Evolutionary conservation across 1,284 basidiomycete species (phyloP).

Genomic region (Papiliotrema fonsecae): DNA sequence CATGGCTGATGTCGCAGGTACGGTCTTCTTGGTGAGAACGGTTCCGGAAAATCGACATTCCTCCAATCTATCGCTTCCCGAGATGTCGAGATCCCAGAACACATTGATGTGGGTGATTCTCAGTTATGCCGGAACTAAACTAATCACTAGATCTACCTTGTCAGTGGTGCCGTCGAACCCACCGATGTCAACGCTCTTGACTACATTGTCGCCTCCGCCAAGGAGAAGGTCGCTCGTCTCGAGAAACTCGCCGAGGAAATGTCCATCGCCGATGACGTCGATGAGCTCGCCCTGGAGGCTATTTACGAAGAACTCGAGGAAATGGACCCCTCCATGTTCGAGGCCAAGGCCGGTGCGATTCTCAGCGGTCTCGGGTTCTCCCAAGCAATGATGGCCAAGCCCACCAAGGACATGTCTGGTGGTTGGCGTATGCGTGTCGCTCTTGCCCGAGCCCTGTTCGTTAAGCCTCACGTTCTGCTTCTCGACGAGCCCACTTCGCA

Average conservation of each 20-base stretch:
- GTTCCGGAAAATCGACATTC: conserved; percentile 79
- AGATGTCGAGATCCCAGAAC: conserved; percentile 88
- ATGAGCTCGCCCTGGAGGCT: conserved; percentile 79
- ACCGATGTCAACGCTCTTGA: conserved; percentile 94
- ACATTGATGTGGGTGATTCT: conserved; percentile 65
- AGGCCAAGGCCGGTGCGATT: conserved; percentile 91
- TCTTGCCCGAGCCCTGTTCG: conserved; percentile 88
- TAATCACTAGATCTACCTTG: conserved; percentile 72
- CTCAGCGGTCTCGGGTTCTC: conserved; percentile 95
- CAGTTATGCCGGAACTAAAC: background rate
- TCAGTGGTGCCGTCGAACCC: conserved; percentile 91
- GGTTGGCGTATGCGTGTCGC: conserved; percentile 99
- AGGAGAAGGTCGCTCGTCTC: conserved; percentile 89
- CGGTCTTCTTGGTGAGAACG: conserved; percentile 93
- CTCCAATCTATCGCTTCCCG: conserved; percentile 68
- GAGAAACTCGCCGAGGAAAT: conserved; percentile 94
- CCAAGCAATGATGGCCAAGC: conserved; percentile 87
- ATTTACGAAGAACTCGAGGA: conserved; percentile 97
- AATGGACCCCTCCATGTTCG: conserved; percentile 91
- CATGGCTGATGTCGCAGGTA: conserved; percentile 52
- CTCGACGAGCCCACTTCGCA: conserved; percentile 67
- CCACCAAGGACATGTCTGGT: conserved; percentile 97
- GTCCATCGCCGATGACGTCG: conserved; percentile 79
- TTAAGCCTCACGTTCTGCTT: conserved; percentile 91
- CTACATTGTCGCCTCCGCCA: conserved; percentile 89